Conservation (phyloP, 2,329 filamentous ascomycete genomes). For the Aschersonia sp. region DNA sequence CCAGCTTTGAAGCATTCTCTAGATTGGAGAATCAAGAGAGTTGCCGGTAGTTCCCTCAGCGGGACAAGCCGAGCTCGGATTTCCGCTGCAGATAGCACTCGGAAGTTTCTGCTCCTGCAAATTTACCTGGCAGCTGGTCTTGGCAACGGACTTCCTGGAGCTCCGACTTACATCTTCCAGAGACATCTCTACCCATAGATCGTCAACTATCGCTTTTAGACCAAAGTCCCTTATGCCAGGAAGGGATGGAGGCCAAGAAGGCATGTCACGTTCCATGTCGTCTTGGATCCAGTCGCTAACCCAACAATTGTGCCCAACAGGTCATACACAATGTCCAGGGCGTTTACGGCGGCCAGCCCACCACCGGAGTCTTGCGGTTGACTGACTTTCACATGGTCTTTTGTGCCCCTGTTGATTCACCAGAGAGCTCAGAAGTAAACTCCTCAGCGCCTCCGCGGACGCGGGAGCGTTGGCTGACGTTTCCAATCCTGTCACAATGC, state of each 20-base stretch:
- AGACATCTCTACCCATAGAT: too few species aligned
- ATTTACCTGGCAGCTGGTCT: too few species aligned
- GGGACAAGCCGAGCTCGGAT: too few species aligned
- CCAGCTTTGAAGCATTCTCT: too few species aligned
- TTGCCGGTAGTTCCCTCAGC: too few species aligned
- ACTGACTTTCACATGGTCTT: slow-evolving; percentile 49
- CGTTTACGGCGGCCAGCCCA: slow-evolving; percentile 42
- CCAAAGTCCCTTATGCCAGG: neutral
- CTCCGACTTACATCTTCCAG: too few species aligned
- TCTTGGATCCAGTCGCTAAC: neutral
- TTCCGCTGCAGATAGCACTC: too few species aligned
- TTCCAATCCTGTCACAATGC: slow-evolving; percentile 78
- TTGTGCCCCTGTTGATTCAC: slow-evolving; percentile 24
- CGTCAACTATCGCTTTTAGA: neutral
- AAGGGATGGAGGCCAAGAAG: slow-evolving; percentile 26
- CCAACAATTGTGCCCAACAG: slow-evolving; percentile 12
- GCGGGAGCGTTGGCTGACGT: slow-evolving; percentile 83
- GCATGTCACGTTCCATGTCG: slow-evolving; percentile 11
- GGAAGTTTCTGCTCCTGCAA: too few species aligned
- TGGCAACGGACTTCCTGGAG: too few species aligned
- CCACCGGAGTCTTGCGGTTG: slow-evolving; percentile 42
- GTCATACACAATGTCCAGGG: slow-evolving; percentile 44
- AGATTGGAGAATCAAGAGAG: too few species aligned
- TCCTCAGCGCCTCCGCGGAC: slow-evolving; percentile 15
- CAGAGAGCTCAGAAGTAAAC: slow-evolving; percentile 8